Conservation (phyloP, 2,329 filamentous ascomycete species). For the Westerdykella ornata region DNA sequence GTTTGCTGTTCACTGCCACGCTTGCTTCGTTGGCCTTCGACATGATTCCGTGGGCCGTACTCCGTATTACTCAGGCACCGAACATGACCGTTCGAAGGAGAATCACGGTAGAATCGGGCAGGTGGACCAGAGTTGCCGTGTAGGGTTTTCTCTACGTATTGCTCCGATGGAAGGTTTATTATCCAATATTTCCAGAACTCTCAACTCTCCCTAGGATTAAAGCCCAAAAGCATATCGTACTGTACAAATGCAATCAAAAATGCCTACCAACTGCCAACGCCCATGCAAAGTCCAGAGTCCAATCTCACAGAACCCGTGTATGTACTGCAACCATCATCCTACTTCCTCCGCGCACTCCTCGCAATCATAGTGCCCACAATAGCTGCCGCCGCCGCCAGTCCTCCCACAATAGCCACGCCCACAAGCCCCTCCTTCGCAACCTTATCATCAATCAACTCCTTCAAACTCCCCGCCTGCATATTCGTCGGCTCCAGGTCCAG, state of each 20-base stretch:
- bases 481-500: conserved; percentile 88
- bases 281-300: conserved; percentile 8
- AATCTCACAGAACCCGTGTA: conserved; percentile 3
- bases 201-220: not conserved
- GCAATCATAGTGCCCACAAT: conserved; percentile 83
- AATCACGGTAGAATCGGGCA: not conserved
- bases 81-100: not conserved
- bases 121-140: too few relatives aligned
- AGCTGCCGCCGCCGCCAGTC: conserved; percentile 87
- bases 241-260: conserved; percentile 12
- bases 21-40: not conserved
- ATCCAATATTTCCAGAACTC: too few relatives aligned
- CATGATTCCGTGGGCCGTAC: not conserved
- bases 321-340: not conserved
- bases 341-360: conserved; percentile 62
- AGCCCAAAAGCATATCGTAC: conserved; percentile 4
- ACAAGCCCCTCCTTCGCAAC: conserved; percentile 90
- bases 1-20: not conserved
- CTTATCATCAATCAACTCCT: conserved; percentile 87
- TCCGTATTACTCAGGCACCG: not conserved
- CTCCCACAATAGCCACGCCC: conserved; percentile 90
- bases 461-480: conserved; percentile 80
- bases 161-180: too few relatives aligned
- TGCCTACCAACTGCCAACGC: conserved; percentile 16
- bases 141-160: too few relatives aligned